Evolutionary conservation across 2,329 filamentous ascomycete genomes (phyloP).

Genomic region (Neonectria ditissima): DNA sequence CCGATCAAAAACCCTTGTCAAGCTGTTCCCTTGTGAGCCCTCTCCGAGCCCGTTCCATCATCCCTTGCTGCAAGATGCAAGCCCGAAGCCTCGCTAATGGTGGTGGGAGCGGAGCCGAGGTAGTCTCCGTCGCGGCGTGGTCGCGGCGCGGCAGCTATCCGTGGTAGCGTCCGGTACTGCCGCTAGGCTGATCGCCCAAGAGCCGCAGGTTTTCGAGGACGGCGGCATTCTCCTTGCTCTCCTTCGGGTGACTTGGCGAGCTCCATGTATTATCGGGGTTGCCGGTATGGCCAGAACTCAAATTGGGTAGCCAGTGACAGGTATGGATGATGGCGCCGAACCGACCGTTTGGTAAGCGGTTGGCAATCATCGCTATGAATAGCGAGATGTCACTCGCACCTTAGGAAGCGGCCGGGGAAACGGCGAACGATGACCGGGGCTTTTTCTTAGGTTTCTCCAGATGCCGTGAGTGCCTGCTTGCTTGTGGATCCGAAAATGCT

Average conservation of each 20-base stretch:
- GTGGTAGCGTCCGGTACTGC: constrained; percentile 1
- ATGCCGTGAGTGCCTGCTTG: background rate
- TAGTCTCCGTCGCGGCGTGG: constrained; percentile 18
- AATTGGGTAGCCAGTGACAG: constrained; percentile 19
- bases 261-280: background rate
- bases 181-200: constrained; percentile 15
- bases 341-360: background rate
- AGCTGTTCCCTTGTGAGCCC: background rate
- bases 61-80: constrained; percentile 24
- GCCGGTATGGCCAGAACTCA: background rate
- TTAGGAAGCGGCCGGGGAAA: background rate
- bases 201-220: constrained; percentile 5
- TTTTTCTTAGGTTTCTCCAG: background rate
- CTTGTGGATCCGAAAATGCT: constrained; percentile 1
- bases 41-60: background rate
- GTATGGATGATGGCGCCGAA: constrained; percentile 2
- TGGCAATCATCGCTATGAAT: background rate
- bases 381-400: background rate
- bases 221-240: background rate
- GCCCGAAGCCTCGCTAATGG: constrained; percentile 8
- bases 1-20: constrained; percentile 28
- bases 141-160: constrained; percentile 3
- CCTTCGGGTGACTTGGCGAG: constrained; percentile 4
- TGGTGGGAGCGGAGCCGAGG: constrained; percentile 19
- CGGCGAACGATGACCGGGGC: constrained; percentile 4